Base-by-base conservation (phyloP, 2,329 filamentous ascomycete genomes). In the Hirsutella rhossiliensis region DNA sequence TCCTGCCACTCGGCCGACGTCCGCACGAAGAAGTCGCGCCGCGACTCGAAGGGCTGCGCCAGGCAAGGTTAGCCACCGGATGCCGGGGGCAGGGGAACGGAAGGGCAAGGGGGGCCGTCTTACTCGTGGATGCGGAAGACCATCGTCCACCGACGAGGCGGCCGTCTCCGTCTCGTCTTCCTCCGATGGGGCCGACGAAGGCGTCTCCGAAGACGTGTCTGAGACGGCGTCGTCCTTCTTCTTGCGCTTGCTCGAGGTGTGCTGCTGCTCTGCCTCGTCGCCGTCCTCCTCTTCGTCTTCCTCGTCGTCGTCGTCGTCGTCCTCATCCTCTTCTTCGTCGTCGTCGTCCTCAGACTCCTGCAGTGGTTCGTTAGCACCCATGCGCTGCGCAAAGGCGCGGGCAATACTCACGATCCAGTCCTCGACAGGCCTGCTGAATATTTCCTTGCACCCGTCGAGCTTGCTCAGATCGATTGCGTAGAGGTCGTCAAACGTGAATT, bases 401-500 rank as follows among this genome's bases (percentile, higher is more conserved):
- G 3, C 4, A 32, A 34, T 1, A 64, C 73, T 65, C 60, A 84
- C 80, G 44, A 80, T 65, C 88, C 89, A 96, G 60, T 94, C 88
- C 56, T 87, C 52, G 15, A 89, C 80, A 53, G 94, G 84, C 43
- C 87, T 75, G 60, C 74, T 85, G 68, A 90, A 97, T 40, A 97
- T 77, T 63, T 96, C 84, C 60, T 88, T 90, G 51, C 92, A 90
- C 4, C 92, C 92, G 53, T 97, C 88, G 48, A 98, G 73, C 63
- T 95, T 96, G 47, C 84, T 89, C n/a, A 98, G 71, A 56, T 98
- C 88, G 47, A 97, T 80, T 2, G 87, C 82, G 64, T 94, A 94
- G 63, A 98, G 72, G 56, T 98, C 92, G 54, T 96, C 89, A 62
- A 97, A 95, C 0, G 89, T 97, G 56, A 85, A 95, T 62, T 98